Percentiles rank a stretch among this genome's conserved stretches.
Conservation (phyloP, 352 stramenopile species). For the Phytopythium vexans region DNA sequence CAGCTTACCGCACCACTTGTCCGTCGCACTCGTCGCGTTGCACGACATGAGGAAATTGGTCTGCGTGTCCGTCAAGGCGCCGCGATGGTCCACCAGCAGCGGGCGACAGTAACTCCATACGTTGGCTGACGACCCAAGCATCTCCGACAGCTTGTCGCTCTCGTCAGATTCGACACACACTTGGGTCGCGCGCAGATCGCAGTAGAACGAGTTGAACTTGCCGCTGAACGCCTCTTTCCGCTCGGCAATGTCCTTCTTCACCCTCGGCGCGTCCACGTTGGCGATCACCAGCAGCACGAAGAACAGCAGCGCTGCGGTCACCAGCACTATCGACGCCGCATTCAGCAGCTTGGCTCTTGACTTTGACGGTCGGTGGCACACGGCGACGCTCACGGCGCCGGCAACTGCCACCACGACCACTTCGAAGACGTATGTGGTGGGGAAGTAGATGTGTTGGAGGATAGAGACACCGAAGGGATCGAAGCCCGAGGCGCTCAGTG, state of each 20-base stretch:
- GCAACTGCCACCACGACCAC: background rate
- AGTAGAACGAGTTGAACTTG: constrained; percentile 15
- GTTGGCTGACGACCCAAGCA: constrained; percentile 5
- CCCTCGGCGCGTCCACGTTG: constrained; percentile 8
- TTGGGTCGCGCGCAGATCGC: constrained; percentile 13
- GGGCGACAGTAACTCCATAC: constrained; percentile 12
- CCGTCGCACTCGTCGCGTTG: constrained; percentile 5
- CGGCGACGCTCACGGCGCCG: background rate
- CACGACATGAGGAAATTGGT: constrained; percentile 8
- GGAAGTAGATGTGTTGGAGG: constrained; percentile 5
- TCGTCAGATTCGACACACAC: constrained; percentile 8
- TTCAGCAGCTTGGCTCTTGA: background rate
- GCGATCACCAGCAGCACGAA: constrained; percentile 4
- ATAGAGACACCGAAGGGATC: background rate
- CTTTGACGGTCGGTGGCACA: constrained; percentile 1
- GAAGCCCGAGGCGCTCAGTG: constrained; percentile 2
- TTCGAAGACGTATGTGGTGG: constrained; percentile 4
- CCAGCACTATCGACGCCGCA: constrained; percentile 2
- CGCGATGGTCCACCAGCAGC: constrained; percentile 7
- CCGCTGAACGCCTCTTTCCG: constrained; percentile 3
- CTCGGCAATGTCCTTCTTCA: background rate
- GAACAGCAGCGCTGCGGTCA: background rate
- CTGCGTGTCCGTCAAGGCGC: constrained; percentile 1
- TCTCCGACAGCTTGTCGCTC: constrained; percentile 4
- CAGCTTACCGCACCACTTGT: constrained; percentile 13